Evolutionary conservation across 257 asterid species (phyloP).

Genomic region (Orobanche coerulescens): DNA sequence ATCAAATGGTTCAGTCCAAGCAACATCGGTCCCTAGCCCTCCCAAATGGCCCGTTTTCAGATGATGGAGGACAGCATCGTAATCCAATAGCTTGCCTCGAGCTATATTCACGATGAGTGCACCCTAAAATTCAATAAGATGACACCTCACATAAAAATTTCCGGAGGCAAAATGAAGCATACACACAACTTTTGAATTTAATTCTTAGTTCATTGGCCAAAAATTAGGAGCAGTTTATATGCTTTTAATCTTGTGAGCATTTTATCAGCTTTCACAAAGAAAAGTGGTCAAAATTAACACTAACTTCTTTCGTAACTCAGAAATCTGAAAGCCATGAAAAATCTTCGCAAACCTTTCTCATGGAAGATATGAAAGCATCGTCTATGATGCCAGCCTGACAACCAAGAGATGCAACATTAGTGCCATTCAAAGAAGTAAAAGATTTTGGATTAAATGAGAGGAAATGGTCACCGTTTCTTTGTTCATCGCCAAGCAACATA

Average conservation of each 20-base stretch:
- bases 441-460: not conserved
- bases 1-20: constrained; percentile 93
- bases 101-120: constrained; percentile 63
- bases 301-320: too few species aligned
- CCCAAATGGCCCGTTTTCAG: constrained; percentile 81
- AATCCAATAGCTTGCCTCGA: constrained; percentile 87
- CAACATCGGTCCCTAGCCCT: constrained; percentile 89
- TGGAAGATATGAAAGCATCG: constrained; percentile 63
- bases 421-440: not conserved
- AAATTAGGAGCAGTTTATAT: too few species aligned
- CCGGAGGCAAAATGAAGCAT: too few species aligned
- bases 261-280: too few species aligned
- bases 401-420: constrained; percentile 4
- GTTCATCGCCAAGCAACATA: constrained; percentile 76
- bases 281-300: too few species aligned
- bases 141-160: too few species aligned
- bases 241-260: too few species aligned
- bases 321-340: not conserved
- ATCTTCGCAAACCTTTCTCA: constrained; percentile 59
- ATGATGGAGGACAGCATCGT: too few species aligned
- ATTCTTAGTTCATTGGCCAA: too few species aligned
- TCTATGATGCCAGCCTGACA: constrained; percentile 75
- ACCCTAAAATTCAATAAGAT: too few species aligned
- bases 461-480: constrained; percentile 46
- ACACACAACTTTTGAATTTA: too few species aligned